Base-by-base conservation (phyloP, 257 asterid genomes). In the Solanum pennellii region DNA sequence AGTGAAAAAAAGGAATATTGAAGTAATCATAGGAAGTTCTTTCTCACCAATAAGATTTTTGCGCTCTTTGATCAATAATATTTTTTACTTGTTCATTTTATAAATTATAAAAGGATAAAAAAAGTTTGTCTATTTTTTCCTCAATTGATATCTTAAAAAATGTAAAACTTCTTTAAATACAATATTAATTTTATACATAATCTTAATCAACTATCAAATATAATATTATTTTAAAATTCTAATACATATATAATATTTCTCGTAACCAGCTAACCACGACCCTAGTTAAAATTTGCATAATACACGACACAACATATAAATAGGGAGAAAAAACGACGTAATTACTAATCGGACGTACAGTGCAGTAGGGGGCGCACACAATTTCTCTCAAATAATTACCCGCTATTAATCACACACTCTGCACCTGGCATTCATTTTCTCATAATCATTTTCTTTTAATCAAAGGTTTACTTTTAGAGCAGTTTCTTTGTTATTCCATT, bases 71-170 rank as follows among this genome's bases (percentile, higher is more conserved):
- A 16, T 52, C 62, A 52, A 6, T 52, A n/a, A 9, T 52, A 18
- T 52, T 52, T 16, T 52, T 52, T 37, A 37, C 2, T 37, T 1
- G 39, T 37, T 37, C 7, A 37, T 37, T 37, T 37, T 37, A 37
- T 0, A 37, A 37, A 37, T 37, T 37, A 1, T 5, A 0, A 6
- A 37, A 37, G 7, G 0, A 37, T 1, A 1, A 37, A 4, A 4
- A 5, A 5, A 5, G 6, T 37, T 37, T 6, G 1, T 37, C 39
- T 37, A 6, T 35, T 35, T 35, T 35, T 4, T 35, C 37, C 6
- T 35, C 37, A 35, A 35, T 35, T 35, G 5, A 35, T 35, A 35
- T 35, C 1, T 35, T 35, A 35, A 35, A 35, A 35, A 35, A 35
- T 4, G 7, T 35, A 1, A 0, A 35, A 35, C 0, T 35, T 35